Evolutionary conservation across 169 alveolate genomes (phyloP), one percentile per base, ranked within the genome.

Genomic region (Cryptosporidium ubiquitum): DNA sequence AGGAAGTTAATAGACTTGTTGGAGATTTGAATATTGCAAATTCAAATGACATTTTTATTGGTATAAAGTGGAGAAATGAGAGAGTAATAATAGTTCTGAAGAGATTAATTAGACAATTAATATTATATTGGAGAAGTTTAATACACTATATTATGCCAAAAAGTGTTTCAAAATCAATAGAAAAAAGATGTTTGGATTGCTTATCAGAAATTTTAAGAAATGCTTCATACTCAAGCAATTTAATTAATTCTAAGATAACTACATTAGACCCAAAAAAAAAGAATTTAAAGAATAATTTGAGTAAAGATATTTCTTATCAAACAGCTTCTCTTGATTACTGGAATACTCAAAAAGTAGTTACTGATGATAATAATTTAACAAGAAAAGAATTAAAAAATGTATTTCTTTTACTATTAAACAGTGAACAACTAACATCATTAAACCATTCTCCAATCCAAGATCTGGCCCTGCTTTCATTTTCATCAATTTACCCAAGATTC

Each of bases 361-460:
- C 3, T n/a, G 40, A 71, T 18, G 49, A 51, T 12, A 26, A 12
- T 47, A 47, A 26, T 2, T 12, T 23, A 0, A 0, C 79, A 20
- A 66, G 23, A 33, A 79, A 47, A 44, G 52, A 40, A 26, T 14
- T 79, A 23, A 58, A 40, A 33, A 79, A 79, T 44, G 58, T 79
- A 31, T 79, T 42, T 26, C 18, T 79, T 7, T 29, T 79, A 39
- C 42, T 79, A 18, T 40, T 79, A 44, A 79, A 79, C 33, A 61
- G 89, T 40, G 89, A 79, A 42, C 89, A 79, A 14, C 9, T 79
- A n/a, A 55, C 75, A 26, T 60, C 89, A 26, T 55, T 79, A 29
- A 79, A 44, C 52, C 89, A 79, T 64, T 79, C 89, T 18, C 64
- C 89, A 26, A 33, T 79, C 47, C 89, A 79, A 18, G 89, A 79